Percentiles rank a stretch among this genome's conserved stretches.
Conservation (phyloP, 2,329 filamentous ascomycete species). For the Xylogone sp. region DNA sequence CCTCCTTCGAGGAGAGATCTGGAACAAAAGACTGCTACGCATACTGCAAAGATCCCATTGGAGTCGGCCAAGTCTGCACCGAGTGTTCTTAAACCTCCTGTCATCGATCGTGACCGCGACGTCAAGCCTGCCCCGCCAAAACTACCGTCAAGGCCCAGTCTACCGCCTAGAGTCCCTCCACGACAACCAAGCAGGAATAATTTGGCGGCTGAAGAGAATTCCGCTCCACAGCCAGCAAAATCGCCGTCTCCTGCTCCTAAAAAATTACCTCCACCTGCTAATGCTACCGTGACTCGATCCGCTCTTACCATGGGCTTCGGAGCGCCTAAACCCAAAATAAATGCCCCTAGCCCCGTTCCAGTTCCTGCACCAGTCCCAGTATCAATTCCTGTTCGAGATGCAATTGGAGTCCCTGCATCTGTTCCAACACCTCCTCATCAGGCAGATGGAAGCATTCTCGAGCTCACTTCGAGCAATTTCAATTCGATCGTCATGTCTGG, state of each 20-base stretch:
- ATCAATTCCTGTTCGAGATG: neutral
- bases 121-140: constrained; percentile 12
- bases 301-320: constrained; percentile 22
- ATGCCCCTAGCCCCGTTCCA: constrained; percentile 15
- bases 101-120: constrained; percentile 15
- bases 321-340: constrained; percentile 11
- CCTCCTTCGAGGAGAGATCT: constrained; percentile 52
- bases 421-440: neutral
- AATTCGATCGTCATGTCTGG: constrained; percentile 83
- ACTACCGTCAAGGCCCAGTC: constrained; percentile 24
- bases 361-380: constrained; percentile 9
- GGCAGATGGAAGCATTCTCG: constrained; percentile 53
- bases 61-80: constrained; percentile 36
- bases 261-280: constrained; percentile 19
- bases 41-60: constrained; percentile 30
- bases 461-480: constrained; percentile 85
- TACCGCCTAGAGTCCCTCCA: constrained; percentile 50
- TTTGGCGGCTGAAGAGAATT: constrained; percentile 5
- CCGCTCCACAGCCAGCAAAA: neutral
- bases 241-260: constrained; percentile 12
- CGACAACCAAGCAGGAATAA: constrained; percentile 30
- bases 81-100: constrained; percentile 20
- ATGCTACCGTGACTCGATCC: constrained; percentile 9
- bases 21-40: constrained; percentile 32
- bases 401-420: neutral